These are phyloP conservation scores for Colletotrichum navitas DNA, from an alignment of 2,329 filamentous ascomycete species.

Conservation along the genomic window DNA sequence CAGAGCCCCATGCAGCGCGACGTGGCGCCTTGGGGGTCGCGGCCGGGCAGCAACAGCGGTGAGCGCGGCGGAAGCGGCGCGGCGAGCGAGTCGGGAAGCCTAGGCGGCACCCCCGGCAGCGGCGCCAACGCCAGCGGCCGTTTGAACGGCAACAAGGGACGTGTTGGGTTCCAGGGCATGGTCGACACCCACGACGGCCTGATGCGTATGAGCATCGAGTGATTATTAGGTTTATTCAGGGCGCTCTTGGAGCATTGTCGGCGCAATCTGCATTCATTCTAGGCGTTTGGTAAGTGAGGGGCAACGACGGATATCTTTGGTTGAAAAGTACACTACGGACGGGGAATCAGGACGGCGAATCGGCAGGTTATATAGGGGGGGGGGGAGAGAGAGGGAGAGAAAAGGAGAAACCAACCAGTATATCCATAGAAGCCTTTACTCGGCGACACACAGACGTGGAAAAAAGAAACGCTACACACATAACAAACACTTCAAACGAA, in stretches of 20 bases:
- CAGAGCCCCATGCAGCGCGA: slow-evolving; percentile 86
- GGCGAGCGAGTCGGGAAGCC: slow-evolving; percentile 63
- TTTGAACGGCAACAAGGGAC: slow-evolving; percentile 65
- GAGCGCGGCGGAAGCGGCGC: slow-evolving; percentile 65
- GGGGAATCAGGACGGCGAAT: slow-evolving; percentile 15
- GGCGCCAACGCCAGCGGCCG: slow-evolving; percentile 56
- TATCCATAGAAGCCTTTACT: slow-evolving; percentile 33
- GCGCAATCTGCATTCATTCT: slow-evolving; percentile 12
- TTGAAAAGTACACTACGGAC: slow-evolving; percentile 17
- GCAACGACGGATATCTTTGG: neutral
- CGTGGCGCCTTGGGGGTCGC: slow-evolving; percentile 77
- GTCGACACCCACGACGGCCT: slow-evolving; percentile 93
- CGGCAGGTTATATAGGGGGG: neutral
- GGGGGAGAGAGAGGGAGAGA: neutral
- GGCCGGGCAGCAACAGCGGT: slow-evolving; percentile 72
- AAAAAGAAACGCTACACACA: neutral
- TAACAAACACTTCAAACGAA: neutral
- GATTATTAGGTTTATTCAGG: neutral
- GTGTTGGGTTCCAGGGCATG: slow-evolving; percentile 92
- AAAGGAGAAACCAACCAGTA: neutral
- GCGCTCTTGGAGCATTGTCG: neutral
- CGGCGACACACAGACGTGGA: slow-evolving; percentile 3
- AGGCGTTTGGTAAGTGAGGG: neutral
- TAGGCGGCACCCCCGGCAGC: slow-evolving; percentile 47
- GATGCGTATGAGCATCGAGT: slow-evolving; percentile 98